Base-by-base conservation (phyloP, 495 filamentous ascomycete genomes). In the Trichocladium uniseriatum region DNA sequence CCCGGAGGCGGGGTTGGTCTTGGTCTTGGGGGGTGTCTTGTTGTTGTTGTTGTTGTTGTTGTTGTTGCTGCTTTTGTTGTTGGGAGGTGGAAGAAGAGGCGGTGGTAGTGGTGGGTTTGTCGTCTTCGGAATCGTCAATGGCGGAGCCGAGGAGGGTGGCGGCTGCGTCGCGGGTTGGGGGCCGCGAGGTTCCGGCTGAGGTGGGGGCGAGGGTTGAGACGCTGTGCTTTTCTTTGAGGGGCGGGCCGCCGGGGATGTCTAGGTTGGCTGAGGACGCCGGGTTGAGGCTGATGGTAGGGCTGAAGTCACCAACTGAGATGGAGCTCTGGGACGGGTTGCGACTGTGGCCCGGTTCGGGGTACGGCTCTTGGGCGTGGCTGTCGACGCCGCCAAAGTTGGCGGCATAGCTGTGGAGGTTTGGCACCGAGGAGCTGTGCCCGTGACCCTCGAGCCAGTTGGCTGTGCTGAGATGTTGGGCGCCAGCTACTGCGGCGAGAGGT, bases 401-500 rank as follows among this genome's bases (percentile, higher is more conserved):
- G 40, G 43, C 38, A 11, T 58, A 56, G 29, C 51, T 54, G 39
- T 49, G 53, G 3, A 65, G 34, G 44, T 63, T 65, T 0, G 62
- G 60, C 19, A 54, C 38, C 4, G 62, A 65, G 21, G 54, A 44
- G 53, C 58, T 65, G 50, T 65, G 57, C 0, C 59, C 59, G 31
- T 63, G 51, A 32, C 59, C 56, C 19, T 70, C 69, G 4, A 71
- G 56, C 72, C 70, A 73, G 47, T 55, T 43, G 31, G 49, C 56
- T 20, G 61, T 66, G 34, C 56, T 56, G 6, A 69, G 59, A 35
- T 71, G 70, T 3, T 73, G 70, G 3, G 58, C 81, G 10, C 87
- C 84, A n/a, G 87, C 86, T 6, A 91, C 86, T 6, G 87, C 88
- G 1, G 87, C 86, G 0, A 95, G 76, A 4, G 91, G 92, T 2